Evolutionary conservation across 768 basidiomycete species (phyloP), one percentile per base, ranked within the genome.

Genomic region (Podaxis mareebaensis): DNA sequence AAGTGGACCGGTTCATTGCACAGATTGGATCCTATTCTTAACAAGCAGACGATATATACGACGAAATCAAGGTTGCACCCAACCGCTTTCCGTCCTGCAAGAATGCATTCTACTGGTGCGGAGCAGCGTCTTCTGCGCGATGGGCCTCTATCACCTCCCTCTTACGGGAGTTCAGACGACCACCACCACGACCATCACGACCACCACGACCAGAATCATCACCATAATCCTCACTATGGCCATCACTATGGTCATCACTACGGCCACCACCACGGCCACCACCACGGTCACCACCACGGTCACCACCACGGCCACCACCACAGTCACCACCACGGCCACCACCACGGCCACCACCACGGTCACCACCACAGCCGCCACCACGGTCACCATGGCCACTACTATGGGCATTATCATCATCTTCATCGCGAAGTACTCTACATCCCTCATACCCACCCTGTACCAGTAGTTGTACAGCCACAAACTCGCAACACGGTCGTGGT

Each of bases 141-240:
- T 11, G 42, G 42, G 12, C 42, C 30, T 3, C 17, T 28, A 11
- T 2, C 53, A 10, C 61, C 61, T 56, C 61, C 61, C 7, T 54
- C 61, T 55, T 62, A 62, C 44, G 54, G 46, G 17, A 46, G 17
- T 38, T 48, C 61, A 39, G 42, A 20, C n/a, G 22, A 49, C n/a
- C 42, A 49, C 15, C 39, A n/a, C n/a, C n/a, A n/a, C n/a, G n/a
- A n/a, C n/a, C n/a, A n/a, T n/a, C n/a, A n/a, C n/a, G n/a, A 38
- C 15, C 39, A 38, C 59, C 33, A 40, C 40, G 3, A 40, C 17
- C 40, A 42, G 11, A 8, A 42, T 42, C 40, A 42, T 10, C 40
- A 12, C 17, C 40, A 42, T 42, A 12, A 42, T 12, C 40, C 40
- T 42, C 40, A 42, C 17, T 17, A 42, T 42, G 40, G 8, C 5